Evolutionary conservation across 1,139 yeast genomes (phyloP).

Genomic region (Kurtzmaniella quercitrusa): DNA sequence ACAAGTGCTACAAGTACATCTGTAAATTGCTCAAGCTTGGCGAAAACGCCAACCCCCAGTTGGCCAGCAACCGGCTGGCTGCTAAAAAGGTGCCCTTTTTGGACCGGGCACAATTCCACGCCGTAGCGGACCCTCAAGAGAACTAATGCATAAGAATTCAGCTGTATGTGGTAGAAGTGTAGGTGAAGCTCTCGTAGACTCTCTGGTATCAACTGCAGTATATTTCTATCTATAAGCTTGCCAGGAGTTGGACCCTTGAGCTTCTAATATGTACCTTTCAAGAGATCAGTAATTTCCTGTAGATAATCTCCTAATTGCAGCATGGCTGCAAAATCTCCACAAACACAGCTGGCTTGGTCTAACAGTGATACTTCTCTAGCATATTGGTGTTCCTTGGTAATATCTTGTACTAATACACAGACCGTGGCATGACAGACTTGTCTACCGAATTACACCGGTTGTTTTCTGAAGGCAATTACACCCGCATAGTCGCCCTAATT

Average conservation of each 20-base stretch:
- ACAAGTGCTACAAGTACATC: conserved; percentile 32
- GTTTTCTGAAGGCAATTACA: conserved; percentile 6
- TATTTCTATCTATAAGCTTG: too few relatives aligned
- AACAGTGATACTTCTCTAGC: too few relatives aligned
- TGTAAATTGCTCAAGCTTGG: conserved; percentile 23
- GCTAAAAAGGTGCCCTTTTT: conserved; percentile 21
- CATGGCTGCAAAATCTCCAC: not conserved
- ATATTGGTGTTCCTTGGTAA: too few relatives aligned
- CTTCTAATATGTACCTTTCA: too few relatives aligned
- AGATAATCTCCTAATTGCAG: not conserved
- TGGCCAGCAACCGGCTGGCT: conserved; percentile 28
- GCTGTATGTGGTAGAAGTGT: too few relatives aligned
- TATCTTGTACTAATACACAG: too few relatives aligned
- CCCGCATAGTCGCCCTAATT: conserved; percentile 9
- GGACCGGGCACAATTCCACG: conserved; percentile 14
- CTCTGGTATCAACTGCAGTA: too few relatives aligned
- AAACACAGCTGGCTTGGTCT: too few relatives aligned
- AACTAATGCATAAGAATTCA: not conserved
- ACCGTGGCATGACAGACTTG: conserved; percentile 1
- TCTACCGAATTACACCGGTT: conserved; percentile 6
- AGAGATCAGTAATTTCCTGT: too few relatives aligned
- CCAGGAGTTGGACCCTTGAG: too few relatives aligned
- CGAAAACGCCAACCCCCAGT: conserved; percentile 24
- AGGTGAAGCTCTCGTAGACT: too few relatives aligned
- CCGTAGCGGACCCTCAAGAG: conserved; percentile 11